A percentile compares a stretch with the other conserved stretches of the same genome.
These are phyloP conservation scores for Pelargonium myrrhifolium DNA, from an alignment of 441 rosid genomes.

Conservation along the genomic window DNA sequence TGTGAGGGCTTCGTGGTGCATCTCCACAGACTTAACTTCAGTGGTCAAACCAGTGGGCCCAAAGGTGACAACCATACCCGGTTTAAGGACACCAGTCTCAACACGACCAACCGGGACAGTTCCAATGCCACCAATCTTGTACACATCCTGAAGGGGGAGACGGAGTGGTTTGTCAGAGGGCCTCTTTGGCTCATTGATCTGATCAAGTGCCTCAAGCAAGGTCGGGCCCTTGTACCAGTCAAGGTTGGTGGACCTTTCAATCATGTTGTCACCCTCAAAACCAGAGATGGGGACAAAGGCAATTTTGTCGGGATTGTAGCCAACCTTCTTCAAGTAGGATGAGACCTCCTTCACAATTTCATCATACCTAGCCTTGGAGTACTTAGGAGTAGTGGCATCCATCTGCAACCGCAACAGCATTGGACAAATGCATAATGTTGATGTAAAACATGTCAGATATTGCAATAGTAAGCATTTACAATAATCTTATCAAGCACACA, in stretches of 20 bases:
- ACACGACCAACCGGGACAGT: slow-evolving; percentile 6
- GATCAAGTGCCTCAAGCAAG: neutral
- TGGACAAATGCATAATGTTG: no score
- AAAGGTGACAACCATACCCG: neutral
- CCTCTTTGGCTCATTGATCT: slow-evolving; percentile 6
- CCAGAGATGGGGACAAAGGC: slow-evolving; percentile 3
- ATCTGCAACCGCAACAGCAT: neutral
- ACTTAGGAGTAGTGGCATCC: slow-evolving; percentile 1
- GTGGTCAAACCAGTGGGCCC: neutral
- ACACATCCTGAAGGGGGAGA: neutral
- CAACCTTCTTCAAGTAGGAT: neutral
- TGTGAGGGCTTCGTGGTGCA: slow-evolving; percentile 3
- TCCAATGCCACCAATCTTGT: slow-evolving; percentile 7
- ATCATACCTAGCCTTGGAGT: slow-evolving; percentile 1
- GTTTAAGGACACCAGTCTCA: neutral
- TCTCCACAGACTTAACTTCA: slow-evolving; percentile 4
- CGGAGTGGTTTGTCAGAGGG: slow-evolving; percentile 1
- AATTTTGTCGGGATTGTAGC: slow-evolving; percentile 2
- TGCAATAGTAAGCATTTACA: no score
- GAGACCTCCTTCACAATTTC: slow-evolving; percentile 2
- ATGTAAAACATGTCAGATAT: no score
- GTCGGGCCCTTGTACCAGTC: slow-evolving; percentile 7
- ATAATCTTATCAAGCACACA: no score
- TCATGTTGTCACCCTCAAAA: slow-evolving; percentile 7
- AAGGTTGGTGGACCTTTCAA: neutral